A percentile compares a stretch with the other conserved stretches of the same genome.
phyloP scores from a whole-genome alignment of 2,329 filamentous ascomycete species.

The Thielaviopsis ethacetica region DNA sequence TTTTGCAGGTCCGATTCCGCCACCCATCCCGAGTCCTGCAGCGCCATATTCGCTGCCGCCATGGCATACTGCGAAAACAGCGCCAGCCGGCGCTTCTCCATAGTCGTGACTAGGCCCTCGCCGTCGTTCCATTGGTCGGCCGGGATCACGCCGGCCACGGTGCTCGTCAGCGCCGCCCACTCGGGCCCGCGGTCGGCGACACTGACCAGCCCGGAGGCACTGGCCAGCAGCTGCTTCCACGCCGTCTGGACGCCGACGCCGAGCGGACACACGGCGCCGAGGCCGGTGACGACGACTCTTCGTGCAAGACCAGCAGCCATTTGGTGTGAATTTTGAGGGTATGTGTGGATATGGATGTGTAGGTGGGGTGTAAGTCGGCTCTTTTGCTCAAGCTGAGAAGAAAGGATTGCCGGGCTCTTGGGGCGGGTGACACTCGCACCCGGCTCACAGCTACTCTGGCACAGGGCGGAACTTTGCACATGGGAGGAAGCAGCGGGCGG shows the following conservation, averaged over 20 bases:
- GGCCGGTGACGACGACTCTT: slow-evolving; percentile 69
- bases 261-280: slow-evolving; percentile 69
- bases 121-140: slow-evolving; percentile 30
- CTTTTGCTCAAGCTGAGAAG: background rate
- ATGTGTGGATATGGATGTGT: background rate
- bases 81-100: slow-evolving; percentile 65
- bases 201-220: slow-evolving; percentile 66
- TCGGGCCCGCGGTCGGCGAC: slow-evolving; percentile 42
- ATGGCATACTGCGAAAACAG: slow-evolving; percentile 82
- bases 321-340: too few relatives aligned
- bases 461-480: background rate
- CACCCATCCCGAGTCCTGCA: slow-evolving; percentile 67
- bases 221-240: slow-evolving; percentile 67
- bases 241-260: slow-evolving; percentile 62
- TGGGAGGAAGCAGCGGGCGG: too few relatives aligned
- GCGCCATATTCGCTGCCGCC: slow-evolving; percentile 70
- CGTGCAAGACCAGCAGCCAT: slow-evolving; percentile 20
- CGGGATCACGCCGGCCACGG: slow-evolving; percentile 71
- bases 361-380: background rate
- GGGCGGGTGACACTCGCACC: background rate
- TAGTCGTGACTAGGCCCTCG: slow-evolving; percentile 33
- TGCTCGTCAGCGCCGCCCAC: slow-evolving; percentile 66
- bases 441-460: background rate
- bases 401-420: background rate
- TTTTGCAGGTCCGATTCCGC: slow-evolving; percentile 40